Conservation (phyloP, 164 flowering plant genomes). For the Hamamelis virginiana region DNA sequence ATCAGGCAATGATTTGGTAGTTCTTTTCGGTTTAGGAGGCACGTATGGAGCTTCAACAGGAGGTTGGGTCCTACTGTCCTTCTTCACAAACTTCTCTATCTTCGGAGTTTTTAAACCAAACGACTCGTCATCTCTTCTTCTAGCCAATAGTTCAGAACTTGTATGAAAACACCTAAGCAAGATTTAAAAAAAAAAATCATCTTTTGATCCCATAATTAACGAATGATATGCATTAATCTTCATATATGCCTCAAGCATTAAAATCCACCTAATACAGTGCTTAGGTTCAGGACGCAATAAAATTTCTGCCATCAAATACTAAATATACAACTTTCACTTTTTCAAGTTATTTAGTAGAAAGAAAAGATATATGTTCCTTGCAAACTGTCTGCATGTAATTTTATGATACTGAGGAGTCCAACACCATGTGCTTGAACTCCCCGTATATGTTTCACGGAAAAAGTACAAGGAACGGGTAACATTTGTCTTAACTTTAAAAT, state of each 20-base stretch:
- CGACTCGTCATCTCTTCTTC: slow-evolving; percentile 31
- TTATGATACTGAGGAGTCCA: too few species aligned
- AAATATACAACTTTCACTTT: background rate
- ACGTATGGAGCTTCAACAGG: slow-evolving; percentile 84
- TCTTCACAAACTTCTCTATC: slow-evolving; percentile 61
- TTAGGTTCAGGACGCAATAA: background rate
- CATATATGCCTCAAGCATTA: background rate
- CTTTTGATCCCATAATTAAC: background rate
- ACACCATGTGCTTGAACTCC: too few species aligned
- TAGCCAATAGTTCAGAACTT: slow-evolving; percentile 38
- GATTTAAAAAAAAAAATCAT: background rate
- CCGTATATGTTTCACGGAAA: too few species aligned
- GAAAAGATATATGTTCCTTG: background rate
- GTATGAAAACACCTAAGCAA: slow-evolving; percentile 60
- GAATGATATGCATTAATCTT: background rate
- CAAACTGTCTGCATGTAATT: too few species aligned
- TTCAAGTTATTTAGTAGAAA: too few species aligned
- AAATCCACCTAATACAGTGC: background rate
- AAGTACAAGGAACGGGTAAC: too few species aligned
- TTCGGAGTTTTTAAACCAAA: slow-evolving; percentile 42
- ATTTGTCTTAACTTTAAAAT: too few species aligned
- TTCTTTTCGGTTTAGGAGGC: slow-evolving; percentile 56
- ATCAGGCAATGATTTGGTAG: slow-evolving; percentile 37
- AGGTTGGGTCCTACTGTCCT: slow-evolving; percentile 40
- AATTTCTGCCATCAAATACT: background rate